Evolutionary conservation across 2,329 filamentous ascomycete genomes (phyloP).

Genomic region (Clarireedia monteithiana): DNA sequence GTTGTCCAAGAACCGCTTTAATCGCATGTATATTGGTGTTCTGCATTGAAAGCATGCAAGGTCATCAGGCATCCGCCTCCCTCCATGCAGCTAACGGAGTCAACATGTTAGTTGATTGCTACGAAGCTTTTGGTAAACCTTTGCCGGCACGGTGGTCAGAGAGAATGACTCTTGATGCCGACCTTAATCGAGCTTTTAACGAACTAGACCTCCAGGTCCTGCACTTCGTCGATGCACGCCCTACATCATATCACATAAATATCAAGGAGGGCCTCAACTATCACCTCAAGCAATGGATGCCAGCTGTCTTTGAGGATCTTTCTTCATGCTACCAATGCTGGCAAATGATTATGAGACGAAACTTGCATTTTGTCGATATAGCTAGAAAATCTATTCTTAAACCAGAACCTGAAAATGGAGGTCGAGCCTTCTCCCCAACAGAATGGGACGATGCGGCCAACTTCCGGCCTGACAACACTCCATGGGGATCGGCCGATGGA

Average conservation of each 20-base stretch:
- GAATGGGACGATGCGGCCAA: background rate
- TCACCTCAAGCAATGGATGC: background rate
- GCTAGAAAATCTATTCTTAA: background rate
- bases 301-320: slow-evolving; percentile 1
- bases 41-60: slow-evolving; percentile 11
- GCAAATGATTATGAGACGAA: slow-evolving; percentile 11
- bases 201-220: slow-evolving; percentile 9
- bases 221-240: slow-evolving; percentile 3
- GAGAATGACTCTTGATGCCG: background rate
- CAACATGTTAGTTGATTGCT: background rate
- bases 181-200: background rate
- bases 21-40: slow-evolving; percentile 10
- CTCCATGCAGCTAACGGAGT: slow-evolving; percentile 3
- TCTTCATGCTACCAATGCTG: slow-evolving; percentile 4
- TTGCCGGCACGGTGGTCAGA: background rate
- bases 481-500: background rate
- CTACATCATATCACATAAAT: background rate
- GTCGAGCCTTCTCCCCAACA: background rate
- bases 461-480: background rate
- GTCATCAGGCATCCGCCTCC: slow-evolving; percentile 9
- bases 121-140: background rate
- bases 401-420: background rate
- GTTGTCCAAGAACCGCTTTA: slow-evolving; percentile 4
- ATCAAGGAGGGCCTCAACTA: slow-evolving; percentile 1
- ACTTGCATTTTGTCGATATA: slow-evolving; percentile 9